Conservation (phyloP, 352 stramenopile genomes). For the Phytophthora cryptogea region DNA sequence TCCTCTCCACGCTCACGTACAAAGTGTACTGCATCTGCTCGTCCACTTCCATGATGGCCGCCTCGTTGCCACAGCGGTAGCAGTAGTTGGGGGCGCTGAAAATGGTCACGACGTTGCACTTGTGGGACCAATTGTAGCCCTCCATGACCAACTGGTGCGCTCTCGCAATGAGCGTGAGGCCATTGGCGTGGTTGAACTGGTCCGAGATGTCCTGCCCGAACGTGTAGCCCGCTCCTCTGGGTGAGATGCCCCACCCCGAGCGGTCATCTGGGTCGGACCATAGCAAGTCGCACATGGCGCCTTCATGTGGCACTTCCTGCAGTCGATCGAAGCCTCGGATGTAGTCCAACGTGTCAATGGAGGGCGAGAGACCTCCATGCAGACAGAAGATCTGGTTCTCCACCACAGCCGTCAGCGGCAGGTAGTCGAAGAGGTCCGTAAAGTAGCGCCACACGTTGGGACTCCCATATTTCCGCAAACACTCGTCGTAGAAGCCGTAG, state of each 20-base stretch:
- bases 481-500: slow-evolving; percentile 87
- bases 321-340: slow-evolving; percentile 95
- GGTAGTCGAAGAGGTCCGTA: slow-evolving; percentile 92
- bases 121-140: slow-evolving; percentile 92
- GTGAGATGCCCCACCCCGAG: slow-evolving; percentile 98
- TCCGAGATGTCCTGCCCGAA: slow-evolving; percentile 98
- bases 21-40: slow-evolving; percentile 96
- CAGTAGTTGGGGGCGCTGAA: slow-evolving; percentile 99
- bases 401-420: slow-evolving; percentile 97
- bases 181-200: slow-evolving; percentile 97
- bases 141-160: slow-evolving; percentile 96
- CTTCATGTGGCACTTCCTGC: slow-evolving; percentile 88
- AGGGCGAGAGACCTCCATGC: slow-evolving; percentile 96
- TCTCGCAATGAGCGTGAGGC: slow-evolving; percentile 97
- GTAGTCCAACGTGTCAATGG: slow-evolving; percentile 92
- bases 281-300: slow-evolving; percentile 98
- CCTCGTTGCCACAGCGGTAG: slow-evolving; percentile 98
- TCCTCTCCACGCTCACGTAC: slow-evolving; percentile 52
- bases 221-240: slow-evolving; percentile 97
- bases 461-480: slow-evolving; percentile 96
- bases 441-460: slow-evolving; percentile 99
- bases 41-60: slow-evolving; percentile 97
- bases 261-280: slow-evolving; percentile 99
- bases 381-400: slow-evolving; percentile 99
- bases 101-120: slow-evolving; percentile 98